phyloP scores from a whole-genome alignment of 495 filamentous ascomycete species.

The Podospora pseudoanserina region DNA sequence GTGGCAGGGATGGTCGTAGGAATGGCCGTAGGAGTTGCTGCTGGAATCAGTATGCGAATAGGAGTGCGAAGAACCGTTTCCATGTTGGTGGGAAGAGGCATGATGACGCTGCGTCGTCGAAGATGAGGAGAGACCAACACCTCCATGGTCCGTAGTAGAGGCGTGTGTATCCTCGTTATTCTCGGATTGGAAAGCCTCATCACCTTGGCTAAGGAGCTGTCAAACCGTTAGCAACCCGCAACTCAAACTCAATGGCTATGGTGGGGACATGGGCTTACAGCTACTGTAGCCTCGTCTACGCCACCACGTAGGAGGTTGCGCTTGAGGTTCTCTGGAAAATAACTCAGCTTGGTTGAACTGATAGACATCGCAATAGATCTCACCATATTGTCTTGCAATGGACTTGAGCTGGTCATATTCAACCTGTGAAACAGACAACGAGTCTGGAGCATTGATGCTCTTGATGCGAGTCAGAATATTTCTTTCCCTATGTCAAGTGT shows the following conservation, averaged over 20 bases:
- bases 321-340: conserved; percentile 53
- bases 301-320: conserved; percentile 61
- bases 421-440: background rate
- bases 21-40: background rate
- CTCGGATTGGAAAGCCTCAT: conserved; percentile 25
- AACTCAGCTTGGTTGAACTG: conserved; percentile 4
- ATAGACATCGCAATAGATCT: background rate
- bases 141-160: conserved; percentile 26
- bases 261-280: conserved; percentile 40
- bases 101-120: conserved; percentile 8
- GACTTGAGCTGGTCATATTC: background rate
- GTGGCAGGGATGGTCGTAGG: background rate
- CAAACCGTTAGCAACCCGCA: conserved; percentile 7
- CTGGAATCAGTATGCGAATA: background rate
- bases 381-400: conserved; percentile 38
- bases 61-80: background rate
- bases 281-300: conserved; percentile 57
- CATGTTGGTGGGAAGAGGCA: conserved; percentile 10
- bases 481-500: background rate
- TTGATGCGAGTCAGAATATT: conserved; percentile 9
- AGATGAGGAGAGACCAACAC: conserved; percentile 18
- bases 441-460: background rate
- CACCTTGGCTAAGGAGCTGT: conserved; percentile 54
- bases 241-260: background rate
- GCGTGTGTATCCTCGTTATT: conserved; percentile 21